Evolutionary conservation across 2,329 filamentous ascomycete genomes (phyloP).

Genomic region (Alternaria sp.): DNA sequence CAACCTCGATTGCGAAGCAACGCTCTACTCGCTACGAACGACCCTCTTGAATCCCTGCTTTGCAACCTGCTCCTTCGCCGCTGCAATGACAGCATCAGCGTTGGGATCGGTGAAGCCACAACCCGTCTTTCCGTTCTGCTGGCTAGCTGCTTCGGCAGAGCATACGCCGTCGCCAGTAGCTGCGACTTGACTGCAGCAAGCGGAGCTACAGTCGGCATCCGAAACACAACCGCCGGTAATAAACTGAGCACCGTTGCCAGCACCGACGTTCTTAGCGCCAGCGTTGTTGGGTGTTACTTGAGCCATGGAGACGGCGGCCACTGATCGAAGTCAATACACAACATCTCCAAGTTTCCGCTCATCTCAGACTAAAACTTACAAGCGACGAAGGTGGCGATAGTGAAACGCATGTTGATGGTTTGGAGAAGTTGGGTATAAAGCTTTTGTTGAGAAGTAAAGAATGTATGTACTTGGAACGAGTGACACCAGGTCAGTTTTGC

Average conservation of each 20-base stretch:
- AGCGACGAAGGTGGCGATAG: slow-evolving; percentile 24
- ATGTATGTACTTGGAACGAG: slow-evolving; percentile 27
- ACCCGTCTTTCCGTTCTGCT: slow-evolving; percentile 44
- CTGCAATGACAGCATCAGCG: slow-evolving; percentile 37
- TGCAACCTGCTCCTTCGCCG: slow-evolving; percentile 39
- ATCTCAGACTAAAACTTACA: slow-evolving; percentile 5
- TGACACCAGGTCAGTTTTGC: slow-evolving; percentile 41
- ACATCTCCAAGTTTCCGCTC: too few relatives aligned
- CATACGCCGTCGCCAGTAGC: slow-evolving; percentile 37
- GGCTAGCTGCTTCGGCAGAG: slow-evolving; percentile 37
- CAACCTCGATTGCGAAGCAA: background rate
- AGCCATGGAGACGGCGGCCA: slow-evolving; percentile 26
- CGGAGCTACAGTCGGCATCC: slow-evolving; percentile 39
- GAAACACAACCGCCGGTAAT: slow-evolving; percentile 43
- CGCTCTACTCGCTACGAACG: slow-evolving; percentile 17
- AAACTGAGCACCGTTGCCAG: slow-evolving; percentile 39
- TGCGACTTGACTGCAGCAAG: slow-evolving; percentile 35
- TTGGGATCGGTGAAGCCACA: slow-evolving; percentile 44
- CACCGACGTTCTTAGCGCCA: slow-evolving; percentile 37
- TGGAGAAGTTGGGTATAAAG: background rate
- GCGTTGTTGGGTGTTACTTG: slow-evolving; percentile 39
- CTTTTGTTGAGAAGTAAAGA: slow-evolving; percentile 9
- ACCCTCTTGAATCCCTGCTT: slow-evolving; percentile 43
- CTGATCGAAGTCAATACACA: slow-evolving; percentile 6
- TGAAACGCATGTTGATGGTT: slow-evolving; percentile 28